Evolutionary conservation across 768 basidiomycete genomes (phyloP), one percentile per base, ranked within the genome.

Genomic region (Russula sp.): DNA sequence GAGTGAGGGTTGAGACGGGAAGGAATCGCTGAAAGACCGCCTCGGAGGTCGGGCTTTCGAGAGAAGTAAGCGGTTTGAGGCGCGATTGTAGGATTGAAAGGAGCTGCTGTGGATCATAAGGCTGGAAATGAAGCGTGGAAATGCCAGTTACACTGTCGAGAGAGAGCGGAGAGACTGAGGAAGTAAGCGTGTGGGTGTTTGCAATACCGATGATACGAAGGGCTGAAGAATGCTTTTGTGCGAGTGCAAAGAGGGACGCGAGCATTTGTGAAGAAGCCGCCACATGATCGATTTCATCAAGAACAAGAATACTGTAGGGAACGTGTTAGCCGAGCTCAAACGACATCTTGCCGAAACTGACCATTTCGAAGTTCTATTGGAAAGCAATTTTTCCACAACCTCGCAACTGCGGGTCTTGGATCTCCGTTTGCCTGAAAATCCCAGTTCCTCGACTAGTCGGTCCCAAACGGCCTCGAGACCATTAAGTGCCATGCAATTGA

Each of bases 251-350:
- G 52, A 95, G 75, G 13, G 84, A 75, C 2, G 81, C 72, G 52
- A 93, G 78, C 10, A 83, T 75, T 68, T 84, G 83, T 1, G 81
- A 68, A 11, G 83, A 84, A 3, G 85, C 79, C 18, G 85, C 83
- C 66, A 92, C 84, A 72, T 93, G 90, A 72, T 95, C 92, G 44
- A 94, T 82, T 72, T 95, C 92, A 72, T 95, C 92, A 36, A 95
- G 83, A 55, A 94, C 80, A 61, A 95, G 76, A 50, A 94, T 76
- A 68, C 90, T 92, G 55, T 4, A 64, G 38, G 24, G 46, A 53
- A 59, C 30, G 67, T 13, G 50, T 67, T 36, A 68, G 66, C 65
- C 65, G 60, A 55, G 38, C 73, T 62, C 32, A 51, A 38, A 44
- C 32, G 59, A 44, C 67, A 44, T 30, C 42, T 48, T 42, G 49